These are phyloP conservation scores for Wilhelminamyces savonicus DNA, from an alignment of 805 yeast genomes.

Conservation along the genomic window DNA sequence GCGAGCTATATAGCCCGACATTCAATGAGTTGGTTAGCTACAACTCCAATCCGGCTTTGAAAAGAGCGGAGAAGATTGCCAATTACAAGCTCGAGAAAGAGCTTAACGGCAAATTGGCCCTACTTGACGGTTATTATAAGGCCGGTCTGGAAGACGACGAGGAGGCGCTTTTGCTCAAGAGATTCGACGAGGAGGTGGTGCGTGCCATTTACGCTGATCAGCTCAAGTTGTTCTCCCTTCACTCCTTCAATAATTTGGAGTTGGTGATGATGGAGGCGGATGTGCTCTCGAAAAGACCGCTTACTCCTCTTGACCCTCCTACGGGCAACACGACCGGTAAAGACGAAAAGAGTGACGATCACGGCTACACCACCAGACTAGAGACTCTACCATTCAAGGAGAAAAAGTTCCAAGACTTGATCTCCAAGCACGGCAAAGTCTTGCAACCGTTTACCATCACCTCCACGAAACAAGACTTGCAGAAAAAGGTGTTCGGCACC, in stretches of 20 bases:
- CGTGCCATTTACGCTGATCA: conserved; percentile 53
- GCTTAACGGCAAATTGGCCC: conserved; percentile 37
- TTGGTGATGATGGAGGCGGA: conserved; percentile 59
- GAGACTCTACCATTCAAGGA: conserved; percentile 41
- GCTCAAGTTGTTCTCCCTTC: conserved; percentile 44
- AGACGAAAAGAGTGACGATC: conserved; percentile 15
- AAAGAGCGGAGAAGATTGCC: conserved; percentile 69
- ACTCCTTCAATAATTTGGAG: conserved; percentile 53
- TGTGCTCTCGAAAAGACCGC: conserved; percentile 46
- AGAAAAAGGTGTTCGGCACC: conserved; percentile 72
- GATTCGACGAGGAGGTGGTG: conserved; percentile 57
- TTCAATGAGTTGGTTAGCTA: conserved; percentile 24
- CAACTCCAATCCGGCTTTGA: conserved; percentile 31
- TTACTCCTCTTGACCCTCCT: no score
- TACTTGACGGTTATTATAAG: conserved; percentile 26
- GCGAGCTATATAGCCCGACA: conserved; percentile 34
- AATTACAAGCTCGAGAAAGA: conserved; percentile 56
- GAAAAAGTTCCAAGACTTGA: conserved; percentile 26
- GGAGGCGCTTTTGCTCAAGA: conserved; percentile 18
- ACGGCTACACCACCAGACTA: conserved; percentile 58
- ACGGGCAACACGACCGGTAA: conserved; percentile 7
- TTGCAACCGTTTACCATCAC: conserved; percentile 79
- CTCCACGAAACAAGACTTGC: conserved; percentile 45
- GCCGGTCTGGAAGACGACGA: conserved; percentile 6
- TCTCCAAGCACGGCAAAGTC: conserved; percentile 72